phyloP scores from a whole-genome alignment of 805 yeast genomes.

The Ogataea angusta region DNA sequence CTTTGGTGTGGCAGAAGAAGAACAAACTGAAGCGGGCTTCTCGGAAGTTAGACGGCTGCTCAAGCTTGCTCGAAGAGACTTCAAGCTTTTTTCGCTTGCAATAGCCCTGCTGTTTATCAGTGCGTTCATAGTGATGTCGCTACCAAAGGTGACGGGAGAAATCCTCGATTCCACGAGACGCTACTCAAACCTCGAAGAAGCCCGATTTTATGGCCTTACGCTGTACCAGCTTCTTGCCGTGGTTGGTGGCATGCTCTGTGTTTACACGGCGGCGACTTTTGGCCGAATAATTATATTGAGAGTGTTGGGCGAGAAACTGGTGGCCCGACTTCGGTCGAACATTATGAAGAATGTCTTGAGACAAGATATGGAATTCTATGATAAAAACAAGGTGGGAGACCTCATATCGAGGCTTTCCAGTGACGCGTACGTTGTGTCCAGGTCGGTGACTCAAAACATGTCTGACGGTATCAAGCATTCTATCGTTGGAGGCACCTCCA shows the following conservation, averaged over 20 bases:
- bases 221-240: conserved; percentile 58
- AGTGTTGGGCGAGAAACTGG: conserved; percentile 81
- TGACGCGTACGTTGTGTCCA: conserved; percentile 86
- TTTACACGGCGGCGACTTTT: conserved; percentile 78
- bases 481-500: conserved; percentile 77
- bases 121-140: conserved; percentile 48
- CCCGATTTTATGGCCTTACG: conserved; percentile 53
- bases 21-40: conserved; percentile 33
- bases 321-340: conserved; percentile 75
- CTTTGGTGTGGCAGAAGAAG: conserved; percentile 32
- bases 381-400: conserved; percentile 89
- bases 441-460: conserved; percentile 81
- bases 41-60: conserved; percentile 40
- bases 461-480: conserved; percentile 87
- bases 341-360: conserved; percentile 73
- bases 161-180: conserved; percentile 49
- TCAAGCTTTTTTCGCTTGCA: conserved; percentile 42
- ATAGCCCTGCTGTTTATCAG: conserved; percentile 43
- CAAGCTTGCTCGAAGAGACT: conserved; percentile 42
- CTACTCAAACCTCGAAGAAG: conserved; percentile 23
- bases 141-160: conserved; percentile 56
- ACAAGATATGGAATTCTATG: conserved; percentile 89
- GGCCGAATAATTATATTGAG: conserved; percentile 74
- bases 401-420: conserved; percentile 81
- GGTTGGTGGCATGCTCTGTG: conserved; percentile 57